A percentile compares a stretch with the other conserved stretches of the same genome.
phyloP scores from a whole-genome alignment of 2,329 filamentous ascomycete species.

The Colletotrichum salicis region DNA sequence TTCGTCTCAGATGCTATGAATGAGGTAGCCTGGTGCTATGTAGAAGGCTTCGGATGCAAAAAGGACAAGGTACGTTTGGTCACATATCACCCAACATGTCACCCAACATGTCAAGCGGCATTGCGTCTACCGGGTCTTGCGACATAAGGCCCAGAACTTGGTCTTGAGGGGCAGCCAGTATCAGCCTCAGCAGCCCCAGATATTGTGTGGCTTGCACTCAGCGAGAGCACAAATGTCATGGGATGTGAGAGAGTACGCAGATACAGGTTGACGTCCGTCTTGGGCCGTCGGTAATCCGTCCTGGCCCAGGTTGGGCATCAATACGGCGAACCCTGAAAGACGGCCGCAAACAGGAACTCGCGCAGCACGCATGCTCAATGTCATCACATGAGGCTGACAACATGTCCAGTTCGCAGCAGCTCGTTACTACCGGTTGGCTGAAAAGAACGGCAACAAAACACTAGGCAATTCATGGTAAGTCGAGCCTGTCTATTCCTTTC shows the following conservation, averaged over 20 bases:
- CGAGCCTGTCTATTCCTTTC: constrained; percentile 35
- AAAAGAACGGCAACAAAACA: constrained; percentile 87
- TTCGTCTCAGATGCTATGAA: constrained; percentile 85
- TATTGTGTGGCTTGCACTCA: constrained; percentile 18
- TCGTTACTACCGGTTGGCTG: constrained; percentile 91
- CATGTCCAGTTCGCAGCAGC: constrained; percentile 77
- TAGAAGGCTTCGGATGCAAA: constrained; percentile 95
- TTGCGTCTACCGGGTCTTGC: constrained; percentile 11
- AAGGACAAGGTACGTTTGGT: constrained; percentile 90
- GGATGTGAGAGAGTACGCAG: constrained; percentile 28
- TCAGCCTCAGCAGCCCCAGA: constrained; percentile 23
- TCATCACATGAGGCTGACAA: constrained; percentile 63
- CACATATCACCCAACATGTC: constrained; percentile 41
- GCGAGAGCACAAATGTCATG: constrained; percentile 12
- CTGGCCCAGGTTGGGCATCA: constrained; percentile 52
- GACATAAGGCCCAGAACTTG: not conserved
- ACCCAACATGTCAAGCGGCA: constrained; percentile 37
- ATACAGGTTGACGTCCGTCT: not conserved
- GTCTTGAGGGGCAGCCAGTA: not conserved
- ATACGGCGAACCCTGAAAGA: constrained; percentile 43
- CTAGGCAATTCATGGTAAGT: constrained; percentile 95
- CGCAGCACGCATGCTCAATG: constrained; percentile 20
- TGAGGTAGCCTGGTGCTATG: constrained; percentile 93
- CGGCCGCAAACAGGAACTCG: constrained; percentile 24
- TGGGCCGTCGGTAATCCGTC: not conserved